Percentiles rank a stretch among this genome's conserved stretches.
Evolutionary conservation across 208 protist genomes (phyloP).

Genomic region (Naegleria gruberi): DNA sequence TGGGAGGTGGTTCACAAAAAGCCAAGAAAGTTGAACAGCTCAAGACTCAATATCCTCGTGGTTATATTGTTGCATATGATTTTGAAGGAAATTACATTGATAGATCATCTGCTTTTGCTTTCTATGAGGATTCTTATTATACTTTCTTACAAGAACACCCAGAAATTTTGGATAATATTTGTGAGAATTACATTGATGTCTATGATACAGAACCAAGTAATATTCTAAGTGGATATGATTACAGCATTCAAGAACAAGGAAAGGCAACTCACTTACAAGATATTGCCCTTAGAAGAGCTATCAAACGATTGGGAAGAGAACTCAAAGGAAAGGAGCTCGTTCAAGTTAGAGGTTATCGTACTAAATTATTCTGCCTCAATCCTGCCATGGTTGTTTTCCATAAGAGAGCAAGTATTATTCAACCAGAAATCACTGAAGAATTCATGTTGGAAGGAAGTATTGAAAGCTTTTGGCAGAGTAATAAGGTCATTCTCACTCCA

Average conservation of each 20-base stretch:
- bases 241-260: not conserved
- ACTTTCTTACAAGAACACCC: not conserved
- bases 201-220: not conserved
- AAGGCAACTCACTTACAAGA: not conserved
- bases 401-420: not conserved
- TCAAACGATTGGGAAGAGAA: not conserved
- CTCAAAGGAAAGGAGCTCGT: not conserved
- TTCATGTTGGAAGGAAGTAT: not conserved
- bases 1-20: not conserved
- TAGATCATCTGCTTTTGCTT: not conserved
- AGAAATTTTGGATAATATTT: not conserved
- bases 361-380: not conserved
- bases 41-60: not conserved
- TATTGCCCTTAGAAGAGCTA: not conserved
- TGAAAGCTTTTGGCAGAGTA: not conserved
- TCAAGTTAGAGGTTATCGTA: not conserved
- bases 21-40: not conserved
- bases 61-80: not conserved
- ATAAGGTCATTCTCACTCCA: not conserved
- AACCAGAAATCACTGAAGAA: not conserved
- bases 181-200: not conserved
- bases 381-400: not conserved
- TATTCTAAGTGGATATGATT: slow-evolving; percentile 1
- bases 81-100: not conserved
- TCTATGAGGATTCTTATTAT: not conserved